Evolutionary conservation across 164 flowering plant species (phyloP).

Genomic region (Dillenia suffruticosa): DNA sequence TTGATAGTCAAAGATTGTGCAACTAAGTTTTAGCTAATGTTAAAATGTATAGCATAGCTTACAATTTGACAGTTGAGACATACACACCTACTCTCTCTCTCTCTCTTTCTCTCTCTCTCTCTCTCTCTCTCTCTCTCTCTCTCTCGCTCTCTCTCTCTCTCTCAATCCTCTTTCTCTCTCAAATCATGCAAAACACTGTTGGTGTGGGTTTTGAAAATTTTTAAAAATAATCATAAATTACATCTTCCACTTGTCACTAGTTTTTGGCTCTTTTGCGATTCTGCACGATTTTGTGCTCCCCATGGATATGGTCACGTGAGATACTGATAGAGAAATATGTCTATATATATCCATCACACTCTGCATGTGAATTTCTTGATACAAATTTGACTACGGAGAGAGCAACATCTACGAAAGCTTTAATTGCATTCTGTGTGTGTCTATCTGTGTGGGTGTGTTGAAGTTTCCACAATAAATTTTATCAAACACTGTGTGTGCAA

Average conservation of each 20-base stretch:
- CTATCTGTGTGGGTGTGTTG: background rate
- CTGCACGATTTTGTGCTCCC: slow-evolving; percentile 41
- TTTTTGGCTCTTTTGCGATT: slow-evolving; percentile 37
- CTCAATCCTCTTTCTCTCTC: slow-evolving; percentile 19
- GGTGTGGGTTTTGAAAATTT: slow-evolving; percentile 16
- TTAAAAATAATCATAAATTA: slow-evolving; percentile 6
- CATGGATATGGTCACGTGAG: slow-evolving; percentile 20
- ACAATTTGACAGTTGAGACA: too few relatives aligned
- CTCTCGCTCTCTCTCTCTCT: slow-evolving; percentile 3
- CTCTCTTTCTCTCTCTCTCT: slow-evolving; percentile 3
- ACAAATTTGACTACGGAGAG: background rate
- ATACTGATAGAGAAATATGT: background rate
- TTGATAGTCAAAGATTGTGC: slow-evolving; percentile 12
- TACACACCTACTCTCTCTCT: background rate
- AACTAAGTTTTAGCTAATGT: too few relatives aligned
- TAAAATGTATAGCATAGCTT: too few relatives aligned
- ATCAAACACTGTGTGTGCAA: background rate
- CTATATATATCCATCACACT: background rate
- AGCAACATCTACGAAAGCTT: background rate
- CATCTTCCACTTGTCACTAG: slow-evolving; percentile 19
- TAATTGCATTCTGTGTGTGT: background rate
- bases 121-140: slow-evolving; percentile 17
- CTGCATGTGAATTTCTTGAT: slow-evolving; percentile 1
- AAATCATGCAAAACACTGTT: slow-evolving; percentile 27
- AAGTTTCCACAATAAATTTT: background rate